These are phyloP conservation scores for Vaccinium corymbosum DNA, from an alignment of 148 eudicot genomes.

Conservation along the genomic window DNA sequence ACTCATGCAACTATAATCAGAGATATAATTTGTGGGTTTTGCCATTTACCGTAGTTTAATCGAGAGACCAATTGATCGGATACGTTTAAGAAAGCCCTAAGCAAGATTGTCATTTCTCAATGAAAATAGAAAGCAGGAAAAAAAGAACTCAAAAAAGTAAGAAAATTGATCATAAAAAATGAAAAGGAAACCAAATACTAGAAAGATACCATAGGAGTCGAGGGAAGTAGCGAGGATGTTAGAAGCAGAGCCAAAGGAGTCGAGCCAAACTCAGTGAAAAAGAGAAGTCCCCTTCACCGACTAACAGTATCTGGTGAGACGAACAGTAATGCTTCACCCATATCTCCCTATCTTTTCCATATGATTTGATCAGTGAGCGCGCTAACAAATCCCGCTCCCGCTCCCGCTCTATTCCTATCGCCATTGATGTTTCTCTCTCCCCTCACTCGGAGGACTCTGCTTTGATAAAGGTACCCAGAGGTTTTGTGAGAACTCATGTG, in stretches of 20 bases:
- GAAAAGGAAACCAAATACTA: not conserved
- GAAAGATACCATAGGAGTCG: constrained; percentile 26
- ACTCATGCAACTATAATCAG: too few relatives aligned
- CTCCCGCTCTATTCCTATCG: not conserved
- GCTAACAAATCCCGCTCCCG: too few relatives aligned
- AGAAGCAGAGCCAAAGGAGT: constrained; percentile 31
- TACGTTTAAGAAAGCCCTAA: constrained; percentile 8
- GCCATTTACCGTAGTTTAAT: not conserved
- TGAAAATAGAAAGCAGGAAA: not conserved
- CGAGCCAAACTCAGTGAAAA: constrained; percentile 33
- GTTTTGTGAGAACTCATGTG: not conserved
- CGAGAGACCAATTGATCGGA: not conserved
- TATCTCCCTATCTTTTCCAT: constrained; percentile 8
- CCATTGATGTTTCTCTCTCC: not conserved
- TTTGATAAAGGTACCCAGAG: not conserved
- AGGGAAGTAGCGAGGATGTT: constrained; percentile 40
- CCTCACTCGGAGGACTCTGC: not conserved
- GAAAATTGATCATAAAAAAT: not conserved
- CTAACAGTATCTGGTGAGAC: constrained; percentile 37
- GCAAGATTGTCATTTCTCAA: not conserved
- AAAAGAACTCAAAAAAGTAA: not conserved
- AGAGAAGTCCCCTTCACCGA: constrained; percentile 57
- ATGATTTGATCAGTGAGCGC: not conserved
- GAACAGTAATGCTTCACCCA: constrained; percentile 37
- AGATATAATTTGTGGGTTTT: too few relatives aligned